Conservation (phyloP, 2,329 filamentous ascomycete species). For the Hymenoscyphus linearis region DNA sequence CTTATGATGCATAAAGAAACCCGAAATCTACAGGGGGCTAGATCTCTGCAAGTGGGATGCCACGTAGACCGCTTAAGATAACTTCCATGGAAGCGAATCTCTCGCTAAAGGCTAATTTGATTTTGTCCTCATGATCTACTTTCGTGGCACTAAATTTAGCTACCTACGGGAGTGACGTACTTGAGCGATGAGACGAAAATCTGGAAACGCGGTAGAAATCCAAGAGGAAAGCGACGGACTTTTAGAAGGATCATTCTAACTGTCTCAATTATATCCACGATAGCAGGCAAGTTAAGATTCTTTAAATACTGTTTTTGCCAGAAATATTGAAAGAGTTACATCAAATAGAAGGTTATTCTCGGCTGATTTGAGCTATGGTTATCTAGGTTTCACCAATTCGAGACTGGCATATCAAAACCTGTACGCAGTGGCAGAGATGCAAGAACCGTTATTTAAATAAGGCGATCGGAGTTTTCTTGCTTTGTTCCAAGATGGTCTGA, state of each 20-base stretch:
- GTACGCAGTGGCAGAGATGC: conserved; percentile 38
- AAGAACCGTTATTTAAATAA: conserved; percentile 24
- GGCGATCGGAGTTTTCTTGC: conserved; percentile 30
- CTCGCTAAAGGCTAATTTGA: not conserved
- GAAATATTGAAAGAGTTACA: conserved; percentile 14
- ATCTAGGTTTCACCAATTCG: conserved; percentile 24
- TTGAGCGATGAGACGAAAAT: conserved; percentile 16
- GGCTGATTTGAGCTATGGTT: conserved; percentile 6
- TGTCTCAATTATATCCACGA: conserved; percentile 21
- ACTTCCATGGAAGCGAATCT: not conserved
- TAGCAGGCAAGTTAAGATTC: conserved; percentile 8
- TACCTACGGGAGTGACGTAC: conserved; percentile 18
- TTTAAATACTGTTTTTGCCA: conserved; percentile 8
- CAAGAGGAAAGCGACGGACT: conserved; percentile 18
- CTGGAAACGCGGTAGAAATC: conserved; percentile 12
- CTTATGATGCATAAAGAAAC: conserved; percentile 41
- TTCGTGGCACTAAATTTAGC: conserved; percentile 10
- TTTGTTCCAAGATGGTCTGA: conserved; percentile 33
- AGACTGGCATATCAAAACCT: conserved; percentile 31
- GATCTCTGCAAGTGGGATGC: conserved; percentile 3
- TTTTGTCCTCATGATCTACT: not conserved
- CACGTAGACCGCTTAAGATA: not conserved
- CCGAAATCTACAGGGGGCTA: conserved; percentile 12
- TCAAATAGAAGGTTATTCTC: not conserved
- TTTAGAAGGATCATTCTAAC: conserved; percentile 15